These are phyloP conservation scores for Quercus lobata DNA, from an alignment of 331 rosid genomes.

Conservation along the genomic window DNA sequence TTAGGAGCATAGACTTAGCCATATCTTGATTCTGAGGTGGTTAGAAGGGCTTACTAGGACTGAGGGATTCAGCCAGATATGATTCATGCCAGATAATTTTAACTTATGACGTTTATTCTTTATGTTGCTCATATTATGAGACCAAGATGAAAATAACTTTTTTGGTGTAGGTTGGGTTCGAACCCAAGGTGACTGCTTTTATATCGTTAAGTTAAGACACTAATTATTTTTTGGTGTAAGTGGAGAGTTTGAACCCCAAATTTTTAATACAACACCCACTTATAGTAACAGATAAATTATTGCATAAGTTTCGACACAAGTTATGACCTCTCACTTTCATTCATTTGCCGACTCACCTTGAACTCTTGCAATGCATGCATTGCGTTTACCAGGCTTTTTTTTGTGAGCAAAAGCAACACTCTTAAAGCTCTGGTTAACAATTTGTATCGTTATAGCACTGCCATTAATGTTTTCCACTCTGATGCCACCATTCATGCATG, in stretches of 20 bases:
- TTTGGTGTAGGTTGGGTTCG: fast-evolving
- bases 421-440: too few species aligned
- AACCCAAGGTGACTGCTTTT: fast-evolving
- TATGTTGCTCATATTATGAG: too few species aligned
- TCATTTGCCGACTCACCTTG: not conserved
- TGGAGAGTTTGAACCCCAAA: fast-evolving
- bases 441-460: too few species aligned
- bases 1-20: not conserved
- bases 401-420: not conserved
- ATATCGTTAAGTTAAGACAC: too few species aligned
- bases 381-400: not conserved
- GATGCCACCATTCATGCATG: not conserved
- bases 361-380: not conserved
- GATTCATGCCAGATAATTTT: not conserved
- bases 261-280: too few species aligned
- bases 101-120: fast-evolving
- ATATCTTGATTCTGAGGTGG: not conserved
- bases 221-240: fast-evolving
- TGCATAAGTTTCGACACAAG: not conserved
- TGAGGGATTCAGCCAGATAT: not conserved
- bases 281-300: not conserved
- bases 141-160: fast-evolving
- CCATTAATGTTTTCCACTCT: not conserved
- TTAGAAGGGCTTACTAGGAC: not conserved
- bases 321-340: not conserved